These are phyloP conservation scores for Saccharomyces eubayanus DNA, from an alignment of 805 yeast species.

Conservation along the genomic window DNA sequence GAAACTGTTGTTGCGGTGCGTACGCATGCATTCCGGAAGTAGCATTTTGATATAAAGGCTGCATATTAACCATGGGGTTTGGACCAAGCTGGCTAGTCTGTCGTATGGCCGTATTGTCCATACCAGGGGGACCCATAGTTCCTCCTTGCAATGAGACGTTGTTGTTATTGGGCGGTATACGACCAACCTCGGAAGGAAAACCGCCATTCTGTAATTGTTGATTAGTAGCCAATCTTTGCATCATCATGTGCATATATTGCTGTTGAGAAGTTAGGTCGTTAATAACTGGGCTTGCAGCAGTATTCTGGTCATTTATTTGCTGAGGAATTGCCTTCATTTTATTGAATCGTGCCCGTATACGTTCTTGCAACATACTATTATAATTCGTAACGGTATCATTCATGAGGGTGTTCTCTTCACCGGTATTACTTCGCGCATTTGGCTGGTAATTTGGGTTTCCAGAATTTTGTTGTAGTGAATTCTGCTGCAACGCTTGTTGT, in stretches of 20 bases:
- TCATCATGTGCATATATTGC: slow-evolving; percentile 6
- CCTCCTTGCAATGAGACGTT: background rate
- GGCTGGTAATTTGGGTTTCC: background rate
- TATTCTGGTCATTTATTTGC: background rate
- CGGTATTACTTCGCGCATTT: background rate
- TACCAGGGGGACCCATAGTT: background rate
- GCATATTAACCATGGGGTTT: background rate
- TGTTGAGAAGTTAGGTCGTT: background rate
- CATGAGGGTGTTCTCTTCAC: background rate
- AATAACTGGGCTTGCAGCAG: background rate
- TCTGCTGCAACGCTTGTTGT: background rate
- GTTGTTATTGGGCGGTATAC: background rate
- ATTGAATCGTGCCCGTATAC: background rate
- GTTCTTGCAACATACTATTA: background rate
- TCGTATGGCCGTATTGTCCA: background rate
- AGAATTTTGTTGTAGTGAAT: slow-evolving; percentile 3
- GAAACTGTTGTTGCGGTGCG: background rate
- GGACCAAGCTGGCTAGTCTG: background rate
- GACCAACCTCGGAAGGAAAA: background rate
- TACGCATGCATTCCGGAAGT: background rate
- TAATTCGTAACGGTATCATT: background rate
- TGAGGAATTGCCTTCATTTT: background rate
- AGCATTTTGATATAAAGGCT: background rate
- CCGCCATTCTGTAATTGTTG: slow-evolving; percentile 3
- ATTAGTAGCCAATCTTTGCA: background rate